Evolutionary conservation across 2,329 filamentous ascomycete genomes (phyloP).

Genomic region (Ilyonectria mors-panacis): DNA sequence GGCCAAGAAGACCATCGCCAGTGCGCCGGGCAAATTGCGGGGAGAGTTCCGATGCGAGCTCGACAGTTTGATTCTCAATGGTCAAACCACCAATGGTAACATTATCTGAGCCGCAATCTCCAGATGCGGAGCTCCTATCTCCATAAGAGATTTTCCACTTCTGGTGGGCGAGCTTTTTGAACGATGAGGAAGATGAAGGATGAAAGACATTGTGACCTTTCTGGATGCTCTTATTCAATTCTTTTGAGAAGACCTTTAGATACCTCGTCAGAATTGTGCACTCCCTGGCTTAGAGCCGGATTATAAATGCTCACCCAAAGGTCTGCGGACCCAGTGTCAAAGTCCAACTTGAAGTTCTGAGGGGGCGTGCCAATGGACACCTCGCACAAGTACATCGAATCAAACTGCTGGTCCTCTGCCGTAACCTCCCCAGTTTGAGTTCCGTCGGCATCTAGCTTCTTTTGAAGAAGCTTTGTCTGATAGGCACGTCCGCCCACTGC

Average conservation of each 20-base stretch:
- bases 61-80: constrained; percentile 15
- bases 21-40: constrained; percentile 15
- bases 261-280: constrained; percentile 7
- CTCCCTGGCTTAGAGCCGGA: background rate
- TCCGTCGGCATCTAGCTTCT: constrained; percentile 18
- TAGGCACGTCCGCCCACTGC: constrained; percentile 16
- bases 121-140: constrained; percentile 10
- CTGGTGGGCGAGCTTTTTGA: background rate
- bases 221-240: constrained; percentile 19
- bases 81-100: constrained; percentile 17
- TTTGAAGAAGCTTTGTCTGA: constrained; percentile 6
- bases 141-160: constrained; percentile 18
- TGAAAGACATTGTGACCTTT: constrained; percentile 18
- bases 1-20: constrained; percentile 22
- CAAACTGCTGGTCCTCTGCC: constrained; percentile 21
- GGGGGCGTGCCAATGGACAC: constrained; percentile 12
- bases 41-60: constrained; percentile 17
- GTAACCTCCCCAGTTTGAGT: constrained; percentile 14
- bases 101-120: constrained; percentile 16
- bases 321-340: constrained; percentile 21
- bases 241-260: constrained; percentile 18
- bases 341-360: constrained; percentile 16
- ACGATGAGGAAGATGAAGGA: constrained; percentile 17
- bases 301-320: constrained; percentile 17
- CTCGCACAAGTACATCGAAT: constrained; percentile 21